Base-by-base conservation (phyloP, 495 filamentous ascomycete species). In the Letharia lupina region DNA sequence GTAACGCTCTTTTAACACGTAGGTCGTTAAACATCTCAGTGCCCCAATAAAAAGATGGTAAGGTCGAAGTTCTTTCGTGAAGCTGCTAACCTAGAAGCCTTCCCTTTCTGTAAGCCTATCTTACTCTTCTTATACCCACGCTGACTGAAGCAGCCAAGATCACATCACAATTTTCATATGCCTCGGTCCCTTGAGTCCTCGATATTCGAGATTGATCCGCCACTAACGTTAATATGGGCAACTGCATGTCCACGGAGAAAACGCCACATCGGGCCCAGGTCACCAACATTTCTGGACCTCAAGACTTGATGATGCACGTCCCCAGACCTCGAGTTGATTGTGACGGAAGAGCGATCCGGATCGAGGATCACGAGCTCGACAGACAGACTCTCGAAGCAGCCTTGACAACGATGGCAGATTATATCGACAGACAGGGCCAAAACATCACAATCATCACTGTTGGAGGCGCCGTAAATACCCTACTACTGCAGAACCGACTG, bases 301-400 rank as follows among this genome's bases (percentile, higher is more conserved):
- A 15, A 31, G 23, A 52, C 5, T 12, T 31, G 2, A 28, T 52
- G 9, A 31, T 52, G n/a, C 48, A 52, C 11, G 23, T 52, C 10
- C 23, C 48, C 6, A 28, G 48, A 23, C 48, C 48, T 52, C 48
- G 10, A 12, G 11, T 52, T 13, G 48, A 31, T 31, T 10, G 31
- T 52, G 48, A 28, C 31, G 63, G 39, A n/a, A 58, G 37, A 33
- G n/a, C 37, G 1, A 61, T 60, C 39, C 63, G 52, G 9, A 42
- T 65, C 12, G 54, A 65, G 52, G 54, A 65, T 13, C 37, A 65
- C 39, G 63, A 65, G 52, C 56, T 65, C 16, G 56, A 65, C 54
- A 48, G 63, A 62, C 23, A 2, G 39, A 65, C 63, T 40, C 58
- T 62, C 37, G 15, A 56, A 37, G 56, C 56, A 18, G 63, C 63